phyloP scores from a whole-genome alignment of 345 rosid genomes.

The Mangifera indica region DNA sequence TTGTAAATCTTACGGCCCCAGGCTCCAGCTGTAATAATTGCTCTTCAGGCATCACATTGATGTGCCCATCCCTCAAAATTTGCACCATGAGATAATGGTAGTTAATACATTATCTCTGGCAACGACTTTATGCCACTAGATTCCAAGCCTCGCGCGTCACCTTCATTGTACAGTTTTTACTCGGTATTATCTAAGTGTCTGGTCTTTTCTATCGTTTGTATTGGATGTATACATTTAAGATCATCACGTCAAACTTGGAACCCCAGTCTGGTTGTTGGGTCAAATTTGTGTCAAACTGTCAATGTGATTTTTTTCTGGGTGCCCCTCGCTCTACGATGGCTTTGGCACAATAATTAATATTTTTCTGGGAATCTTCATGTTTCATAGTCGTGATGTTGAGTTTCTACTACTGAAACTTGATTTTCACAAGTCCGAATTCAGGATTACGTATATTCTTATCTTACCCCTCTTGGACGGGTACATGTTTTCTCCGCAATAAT shows the following conservation, averaged over 20 bases:
- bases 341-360: no score
- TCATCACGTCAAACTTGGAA: not conserved
- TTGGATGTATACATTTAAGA: not conserved
- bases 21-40: no score
- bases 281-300: not conserved
- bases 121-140: not conserved
- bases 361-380: not conserved
- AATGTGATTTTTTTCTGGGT: not conserved
- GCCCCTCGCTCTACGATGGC: not conserved
- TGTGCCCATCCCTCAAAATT: no score
- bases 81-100: no score
- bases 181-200: not conserved
- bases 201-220: not conserved
- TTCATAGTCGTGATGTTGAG: not conserved
- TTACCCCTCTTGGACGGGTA: not conserved
- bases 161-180: not conserved
- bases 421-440: slow-evolving; percentile 1
- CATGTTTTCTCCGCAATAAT: not conserved
- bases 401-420: not conserved
- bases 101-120: not conserved
- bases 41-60: no score
- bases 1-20: no score
- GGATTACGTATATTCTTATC: not conserved
- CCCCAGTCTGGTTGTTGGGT: not conserved
- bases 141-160: not conserved